Conservation (phyloP, 768 basidiomycete species). For the Termitomyces sp. region DNA sequence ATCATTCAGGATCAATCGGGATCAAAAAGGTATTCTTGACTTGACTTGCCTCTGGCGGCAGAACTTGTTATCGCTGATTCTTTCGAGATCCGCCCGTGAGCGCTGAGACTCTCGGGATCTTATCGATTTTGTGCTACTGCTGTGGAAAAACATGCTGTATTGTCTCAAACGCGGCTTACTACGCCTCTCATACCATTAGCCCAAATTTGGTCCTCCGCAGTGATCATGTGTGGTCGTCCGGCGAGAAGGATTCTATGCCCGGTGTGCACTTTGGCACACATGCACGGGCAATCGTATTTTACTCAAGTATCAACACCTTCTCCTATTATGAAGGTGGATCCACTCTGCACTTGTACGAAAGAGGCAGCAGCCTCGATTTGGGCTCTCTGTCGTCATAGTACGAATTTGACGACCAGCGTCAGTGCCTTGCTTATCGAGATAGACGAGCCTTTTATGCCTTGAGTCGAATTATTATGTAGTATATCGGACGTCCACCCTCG, state of each 20-base stretch:
- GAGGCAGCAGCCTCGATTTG: background rate
- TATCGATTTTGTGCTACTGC: background rate
- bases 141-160: background rate
- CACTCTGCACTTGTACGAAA: background rate
- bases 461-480: background rate
- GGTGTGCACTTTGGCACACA: background rate
- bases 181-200: background rate
- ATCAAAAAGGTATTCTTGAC: background rate
- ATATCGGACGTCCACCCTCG: background rate
- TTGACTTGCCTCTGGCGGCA: background rate
- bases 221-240: background rate
- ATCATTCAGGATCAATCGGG: background rate
- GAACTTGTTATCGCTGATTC: background rate
- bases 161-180: background rate
- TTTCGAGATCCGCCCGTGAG: slow-evolving; percentile 3
- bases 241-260: background rate
- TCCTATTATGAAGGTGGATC: background rate
- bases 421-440: background rate
- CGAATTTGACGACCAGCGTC: background rate
- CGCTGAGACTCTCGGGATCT: background rate
- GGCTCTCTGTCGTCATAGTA: background rate
- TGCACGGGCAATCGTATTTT: background rate
- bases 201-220: background rate
- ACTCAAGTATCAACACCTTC: background rate
- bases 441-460: background rate